Evolutionary conservation across 768 basidiomycete genomes (phyloP).

Genomic region (Agrocybe praecox): DNA sequence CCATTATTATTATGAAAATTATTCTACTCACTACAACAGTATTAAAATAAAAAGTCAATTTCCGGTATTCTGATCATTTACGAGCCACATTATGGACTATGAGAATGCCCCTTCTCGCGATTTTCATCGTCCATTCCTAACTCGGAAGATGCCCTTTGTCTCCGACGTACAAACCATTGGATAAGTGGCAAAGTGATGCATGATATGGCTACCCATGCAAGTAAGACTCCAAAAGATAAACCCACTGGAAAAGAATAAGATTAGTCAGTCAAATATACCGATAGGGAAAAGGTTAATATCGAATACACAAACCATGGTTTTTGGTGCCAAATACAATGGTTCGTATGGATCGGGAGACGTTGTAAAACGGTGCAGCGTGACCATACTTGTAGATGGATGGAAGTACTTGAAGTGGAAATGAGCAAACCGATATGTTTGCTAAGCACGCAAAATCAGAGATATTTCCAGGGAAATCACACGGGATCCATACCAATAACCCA

Average conservation of each 20-base stretch:
- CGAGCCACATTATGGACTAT: too few relatives aligned
- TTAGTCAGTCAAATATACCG: too few relatives aligned
- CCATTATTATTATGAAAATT: too few relatives aligned
- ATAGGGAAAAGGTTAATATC: too few relatives aligned
- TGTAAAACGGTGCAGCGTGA: slow-evolving; percentile 66
- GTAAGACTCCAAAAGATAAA: slow-evolving; percentile 56
- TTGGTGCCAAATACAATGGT: slow-evolving; percentile 61
- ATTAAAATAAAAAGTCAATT: too few relatives aligned
- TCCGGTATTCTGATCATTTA: too few relatives aligned
- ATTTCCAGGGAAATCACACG: background rate
- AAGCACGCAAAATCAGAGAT: background rate
- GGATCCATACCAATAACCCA: slow-evolving; percentile 60
- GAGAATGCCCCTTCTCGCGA: too few relatives aligned
- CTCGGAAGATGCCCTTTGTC: slow-evolving; percentile 6
- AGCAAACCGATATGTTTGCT: slow-evolving; percentile 62
- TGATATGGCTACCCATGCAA: slow-evolving; percentile 57
- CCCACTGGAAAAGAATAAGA: slow-evolving; percentile 58
- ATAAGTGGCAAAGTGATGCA: slow-evolving; percentile 53
- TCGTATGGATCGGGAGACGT: slow-evolving; percentile 56
- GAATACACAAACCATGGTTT: slow-evolving; percentile 45
- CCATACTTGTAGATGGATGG: slow-evolving; percentile 60
- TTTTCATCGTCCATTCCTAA: background rate
- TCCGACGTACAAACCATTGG: slow-evolving; percentile 40
- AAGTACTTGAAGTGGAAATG: slow-evolving; percentile 53
- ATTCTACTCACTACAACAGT: too few relatives aligned